Conservation (phyloP, 164 flowering plant species). For the Umbellularia californica region DNA sequence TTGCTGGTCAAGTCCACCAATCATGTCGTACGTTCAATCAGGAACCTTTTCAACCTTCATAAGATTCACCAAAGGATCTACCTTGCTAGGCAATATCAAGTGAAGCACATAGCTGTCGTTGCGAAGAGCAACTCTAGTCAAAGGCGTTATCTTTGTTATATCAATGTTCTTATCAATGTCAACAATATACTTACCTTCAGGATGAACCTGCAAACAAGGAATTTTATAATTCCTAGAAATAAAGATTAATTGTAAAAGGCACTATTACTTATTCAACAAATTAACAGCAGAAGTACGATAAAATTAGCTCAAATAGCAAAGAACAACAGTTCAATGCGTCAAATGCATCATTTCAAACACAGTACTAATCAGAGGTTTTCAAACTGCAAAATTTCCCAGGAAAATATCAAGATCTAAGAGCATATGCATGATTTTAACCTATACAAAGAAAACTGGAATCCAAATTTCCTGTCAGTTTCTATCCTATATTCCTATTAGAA, state of each 20-base stretch:
- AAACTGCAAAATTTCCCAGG: no score
- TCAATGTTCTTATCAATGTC: constrained; percentile 94
- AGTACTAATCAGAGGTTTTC: no score
- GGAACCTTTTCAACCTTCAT: constrained; percentile 99
- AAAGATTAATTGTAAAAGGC: neutral
- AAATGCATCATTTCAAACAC: no score
- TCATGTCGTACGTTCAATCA: constrained; percentile 96
- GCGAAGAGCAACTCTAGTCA: constrained; percentile 93
- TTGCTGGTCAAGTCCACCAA: constrained; percentile 99
- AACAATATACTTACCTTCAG: constrained; percentile 97
- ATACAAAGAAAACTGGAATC: no score
- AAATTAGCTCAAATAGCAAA: neutral
- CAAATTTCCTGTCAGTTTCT: no score
- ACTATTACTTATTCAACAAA: neutral
- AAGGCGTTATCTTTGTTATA: constrained; percentile 91
- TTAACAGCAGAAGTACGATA: neutral
- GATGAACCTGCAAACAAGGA: constrained; percentile 64
- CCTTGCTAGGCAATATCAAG: constrained; percentile 91
- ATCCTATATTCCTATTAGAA: no score
- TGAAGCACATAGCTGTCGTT: constrained; percentile 97
- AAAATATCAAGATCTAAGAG: no score
- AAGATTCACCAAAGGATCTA: constrained; percentile 93
- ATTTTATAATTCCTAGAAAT: neutral
- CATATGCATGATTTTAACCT: no score
- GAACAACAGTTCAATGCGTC: neutral